phyloP scores from a whole-genome alignment of 2,329 filamentous ascomycete genomes.

The Pseudogymnoascus sp. region DNA sequence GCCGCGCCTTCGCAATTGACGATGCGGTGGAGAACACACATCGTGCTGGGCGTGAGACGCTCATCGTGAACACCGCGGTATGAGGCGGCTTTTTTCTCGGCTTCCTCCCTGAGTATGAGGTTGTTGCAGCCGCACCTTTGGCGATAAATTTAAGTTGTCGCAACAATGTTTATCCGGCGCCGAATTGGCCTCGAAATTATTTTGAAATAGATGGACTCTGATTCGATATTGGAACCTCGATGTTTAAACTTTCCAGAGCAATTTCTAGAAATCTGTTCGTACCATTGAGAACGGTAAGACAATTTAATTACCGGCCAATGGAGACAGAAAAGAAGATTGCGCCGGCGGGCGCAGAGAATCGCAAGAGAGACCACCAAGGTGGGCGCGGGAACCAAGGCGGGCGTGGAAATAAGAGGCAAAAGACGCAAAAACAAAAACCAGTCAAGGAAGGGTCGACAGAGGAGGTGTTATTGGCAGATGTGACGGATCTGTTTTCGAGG shows the following conservation, averaged over 20 bases:
- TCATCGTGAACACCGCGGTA: conserved; percentile 31
- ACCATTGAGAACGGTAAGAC: neutral
- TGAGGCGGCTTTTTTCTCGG: conserved; percentile 1
- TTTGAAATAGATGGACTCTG: conserved; percentile 1
- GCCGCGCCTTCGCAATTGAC: conserved; percentile 32
- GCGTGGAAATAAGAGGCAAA: conserved; percentile 37
- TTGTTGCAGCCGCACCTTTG: neutral
- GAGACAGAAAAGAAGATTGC: neutral
- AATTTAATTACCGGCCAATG: conserved; percentile 4
- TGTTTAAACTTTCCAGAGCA: neutral
- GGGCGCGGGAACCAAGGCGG: conserved; percentile 19
- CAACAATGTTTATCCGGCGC: neutral
- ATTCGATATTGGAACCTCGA: neutral
- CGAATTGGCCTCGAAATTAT: conserved; percentile 9
- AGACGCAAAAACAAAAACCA: conserved; percentile 47
- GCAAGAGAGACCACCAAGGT: conserved; percentile 6
- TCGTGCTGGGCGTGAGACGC: conserved; percentile 38
- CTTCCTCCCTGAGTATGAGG: conserved; percentile 6
- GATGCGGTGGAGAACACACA: conserved; percentile 41
- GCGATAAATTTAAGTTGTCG: conserved; percentile 3
- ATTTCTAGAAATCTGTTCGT: neutral
- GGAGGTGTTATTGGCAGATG: conserved; percentile 57
- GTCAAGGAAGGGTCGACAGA: conserved; percentile 54
- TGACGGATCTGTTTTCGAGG: conserved; percentile 44
- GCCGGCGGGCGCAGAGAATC: neutral